phyloP scores from a whole-genome alignment of 371 early-diverging fungal species.

The Blakeslea trispora region DNA sequence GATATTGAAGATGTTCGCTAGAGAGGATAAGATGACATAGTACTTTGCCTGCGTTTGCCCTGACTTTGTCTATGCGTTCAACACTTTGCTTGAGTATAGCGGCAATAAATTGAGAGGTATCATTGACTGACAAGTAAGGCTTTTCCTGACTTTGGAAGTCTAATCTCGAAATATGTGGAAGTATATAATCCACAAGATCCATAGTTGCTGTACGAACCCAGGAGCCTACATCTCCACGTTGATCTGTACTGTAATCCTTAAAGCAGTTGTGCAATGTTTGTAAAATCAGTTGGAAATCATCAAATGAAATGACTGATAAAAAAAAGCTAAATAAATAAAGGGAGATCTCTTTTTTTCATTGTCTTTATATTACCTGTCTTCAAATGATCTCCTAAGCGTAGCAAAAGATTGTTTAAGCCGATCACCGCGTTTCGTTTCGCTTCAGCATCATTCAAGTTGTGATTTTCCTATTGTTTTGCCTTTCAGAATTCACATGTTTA shows the following conservation, averaged over 20 bases:
- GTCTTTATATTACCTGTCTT: constrained; percentile 41
- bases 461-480: constrained; percentile 32
- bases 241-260: constrained; percentile 85
- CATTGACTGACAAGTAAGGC: constrained; percentile 27
- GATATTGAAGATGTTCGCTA: constrained; percentile 15
- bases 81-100: constrained; percentile 71
- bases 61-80: constrained; percentile 81
- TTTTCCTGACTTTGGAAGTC: constrained; percentile 25
- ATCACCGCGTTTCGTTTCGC: constrained; percentile 67
- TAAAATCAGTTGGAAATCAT: constrained; percentile 47
- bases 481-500: constrained; percentile 1
- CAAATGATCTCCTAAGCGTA: constrained; percentile 34
- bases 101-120: constrained; percentile 37
- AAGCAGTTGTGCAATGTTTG: constrained; percentile 58
- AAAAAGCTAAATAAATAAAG: neutral
- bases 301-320: constrained; percentile 43
- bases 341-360: neutral
- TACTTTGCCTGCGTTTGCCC: constrained; percentile 66
- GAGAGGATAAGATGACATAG: constrained; percentile 47
- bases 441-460: constrained; percentile 63
- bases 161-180: constrained; percentile 45
- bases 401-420: constrained; percentile 51
- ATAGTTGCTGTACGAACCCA: constrained; percentile 85
- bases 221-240: constrained; percentile 95
- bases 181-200: constrained; percentile 52